A percentile compares a stretch with the other conserved stretches of the same genome.
phyloP scores from a whole-genome alignment of 129 eudicot genomes.

The Tanacetum coccineum region DNA sequence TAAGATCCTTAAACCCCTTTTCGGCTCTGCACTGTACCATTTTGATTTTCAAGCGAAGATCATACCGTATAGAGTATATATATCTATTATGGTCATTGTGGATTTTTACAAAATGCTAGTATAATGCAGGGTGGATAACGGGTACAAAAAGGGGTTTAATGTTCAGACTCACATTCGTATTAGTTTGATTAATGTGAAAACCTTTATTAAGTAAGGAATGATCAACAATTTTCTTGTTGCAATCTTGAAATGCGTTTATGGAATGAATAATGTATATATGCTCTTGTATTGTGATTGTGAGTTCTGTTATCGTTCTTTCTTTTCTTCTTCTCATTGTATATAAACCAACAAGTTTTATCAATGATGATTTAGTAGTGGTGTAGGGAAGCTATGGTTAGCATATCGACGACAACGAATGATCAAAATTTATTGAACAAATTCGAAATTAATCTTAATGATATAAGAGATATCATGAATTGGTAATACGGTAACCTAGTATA shows the following conservation, averaged over 20 bases:
- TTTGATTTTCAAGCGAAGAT: neutral
- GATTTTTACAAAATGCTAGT: neutral
- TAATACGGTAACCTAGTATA: neutral
- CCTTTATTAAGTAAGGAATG: neutral
- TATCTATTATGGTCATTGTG: neutral
- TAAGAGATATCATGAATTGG: slow-evolving; percentile 13
- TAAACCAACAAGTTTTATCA: slow-evolving; percentile 8
- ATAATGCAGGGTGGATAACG: slow-evolving; percentile 20
- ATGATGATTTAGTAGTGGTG: slow-evolving; percentile 23
- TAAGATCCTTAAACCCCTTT: slow-evolving; percentile 18
- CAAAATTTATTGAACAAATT: slow-evolving; percentile 35
- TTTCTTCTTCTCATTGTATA: slow-evolving; percentile 6
- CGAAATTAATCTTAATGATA: neutral
- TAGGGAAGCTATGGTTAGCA: slow-evolving; percentile 90
- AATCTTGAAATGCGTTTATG: slow-evolving; percentile 1
- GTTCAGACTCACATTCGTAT: neutral
- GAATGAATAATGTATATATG: neutral
- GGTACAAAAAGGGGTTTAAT: slow-evolving; percentile 13
- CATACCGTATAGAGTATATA: neutral
- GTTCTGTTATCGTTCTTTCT: neutral
- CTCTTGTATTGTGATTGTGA: slow-evolving; percentile 7
- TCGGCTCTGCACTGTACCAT: neutral
- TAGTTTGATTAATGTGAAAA: neutral
- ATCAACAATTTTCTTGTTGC: neutral
- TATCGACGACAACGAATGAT: slow-evolving; percentile 45